phyloP scores from a whole-genome alignment of 2,329 filamentous ascomycete genomes.

The Tolypocladium guangdongense region DNA sequence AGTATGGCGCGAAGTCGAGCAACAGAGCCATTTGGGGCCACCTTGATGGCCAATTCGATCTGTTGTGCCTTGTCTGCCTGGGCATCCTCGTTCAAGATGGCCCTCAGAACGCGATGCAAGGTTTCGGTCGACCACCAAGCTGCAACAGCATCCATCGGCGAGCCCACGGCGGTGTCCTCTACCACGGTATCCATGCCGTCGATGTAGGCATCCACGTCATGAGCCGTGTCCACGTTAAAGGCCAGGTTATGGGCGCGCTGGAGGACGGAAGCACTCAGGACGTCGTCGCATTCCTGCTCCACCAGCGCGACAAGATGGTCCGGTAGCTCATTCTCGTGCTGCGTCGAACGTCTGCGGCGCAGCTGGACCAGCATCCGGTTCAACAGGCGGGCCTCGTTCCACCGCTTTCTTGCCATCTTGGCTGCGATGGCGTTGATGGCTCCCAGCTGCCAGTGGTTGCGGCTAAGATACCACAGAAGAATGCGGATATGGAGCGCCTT shows the following conservation, averaged over 20 bases:
- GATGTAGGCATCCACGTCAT: slow-evolving; percentile 51
- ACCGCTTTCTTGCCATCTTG: slow-evolving; percentile 63
- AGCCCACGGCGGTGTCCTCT: slow-evolving; percentile 74
- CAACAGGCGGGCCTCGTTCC: slow-evolving; percentile 68
- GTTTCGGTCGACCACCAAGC: slow-evolving; percentile 79
- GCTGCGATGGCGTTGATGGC: slow-evolving; percentile 60
- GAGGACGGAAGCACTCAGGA: slow-evolving; percentile 65
- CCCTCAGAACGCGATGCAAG: slow-evolving; percentile 58
- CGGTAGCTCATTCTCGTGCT: slow-evolving; percentile 52
- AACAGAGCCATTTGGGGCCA: slow-evolving; percentile 68
- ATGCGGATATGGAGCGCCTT: slow-evolving; percentile 89
- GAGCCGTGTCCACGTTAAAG: slow-evolving; percentile 69
- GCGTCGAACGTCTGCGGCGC: slow-evolving; percentile 27
- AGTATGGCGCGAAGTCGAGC: slow-evolving; percentile 52
- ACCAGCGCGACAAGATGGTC: slow-evolving; percentile 67
- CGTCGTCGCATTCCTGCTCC: slow-evolving; percentile 69
- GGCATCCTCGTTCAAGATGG: slow-evolving; percentile 45
- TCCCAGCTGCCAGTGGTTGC: slow-evolving; percentile 52
- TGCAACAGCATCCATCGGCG: slow-evolving; percentile 79
- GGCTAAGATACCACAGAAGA: slow-evolving; percentile 67
- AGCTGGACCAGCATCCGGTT: slow-evolving; percentile 34
- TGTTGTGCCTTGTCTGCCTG: slow-evolving; percentile 23
- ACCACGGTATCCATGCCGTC: slow-evolving; percentile 74
- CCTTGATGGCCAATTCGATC: slow-evolving; percentile 58
- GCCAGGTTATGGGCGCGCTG: slow-evolving; percentile 84